Base-by-base conservation (phyloP, 768 basidiomycete genomes). In the Lactifluus subvellereus region DNA sequence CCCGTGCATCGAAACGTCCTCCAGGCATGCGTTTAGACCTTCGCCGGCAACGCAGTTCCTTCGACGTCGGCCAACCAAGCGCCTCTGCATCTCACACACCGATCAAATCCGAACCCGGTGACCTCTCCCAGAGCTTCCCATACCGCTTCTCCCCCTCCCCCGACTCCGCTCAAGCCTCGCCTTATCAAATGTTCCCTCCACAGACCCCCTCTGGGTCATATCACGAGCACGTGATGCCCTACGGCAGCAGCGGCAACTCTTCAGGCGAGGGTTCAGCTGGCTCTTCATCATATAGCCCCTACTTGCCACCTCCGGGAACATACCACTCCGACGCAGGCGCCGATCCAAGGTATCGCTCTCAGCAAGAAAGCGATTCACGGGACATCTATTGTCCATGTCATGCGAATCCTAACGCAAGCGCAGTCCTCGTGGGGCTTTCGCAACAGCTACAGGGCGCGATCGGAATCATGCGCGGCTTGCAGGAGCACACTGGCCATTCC, bases 1-100 rank as follows among this genome's bases (percentile, higher is more conserved):
- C 89, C 14, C 83, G 89, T 47, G 88, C 89, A 3, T 82, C 86
- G 8, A 88, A 90, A 72, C 87, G 86, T 69, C 72, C 78, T 13
- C 66, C 59, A 35, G 59, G 68, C 57, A 66, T 68, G 59, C 58
- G 65, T 30, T 68, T 70, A 43, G 71, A 70, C 64, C 69, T 71
- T 52, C 70, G 69, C 52, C 64, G 66, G 37, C 60, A 67, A 32
- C 71, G 71, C 53, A 67, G 62, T 35, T 57, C 67, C 54, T 64
- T 65, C 66, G 65, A 69, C 63, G 67, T 68, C 49, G 59, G 69
- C 60, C 68, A 60, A 66, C 65, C 57, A 45, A 67, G 20, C 43
- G 47, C 50, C 53, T 65, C 67, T 5, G 40, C 67, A 4, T 74
- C 82, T 47, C 76, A 84, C 67, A 81, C 80, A 66, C 84, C 84